Evolutionary conservation across 768 basidiomycete species (phyloP).

Genomic region (Leccinum subgranulosum): DNA sequence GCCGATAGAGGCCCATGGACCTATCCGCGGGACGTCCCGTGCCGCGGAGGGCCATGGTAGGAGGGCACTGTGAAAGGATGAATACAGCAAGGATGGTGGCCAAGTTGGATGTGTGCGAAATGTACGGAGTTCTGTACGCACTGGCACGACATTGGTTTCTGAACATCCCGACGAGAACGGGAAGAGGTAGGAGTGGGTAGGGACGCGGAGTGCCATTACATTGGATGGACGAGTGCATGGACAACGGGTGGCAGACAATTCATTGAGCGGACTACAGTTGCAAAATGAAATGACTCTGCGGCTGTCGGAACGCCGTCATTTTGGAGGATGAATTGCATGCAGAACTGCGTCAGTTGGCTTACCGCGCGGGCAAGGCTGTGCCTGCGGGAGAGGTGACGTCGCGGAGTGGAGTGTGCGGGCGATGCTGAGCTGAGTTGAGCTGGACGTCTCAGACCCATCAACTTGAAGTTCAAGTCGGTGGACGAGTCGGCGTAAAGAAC

Average conservation of each 20-base stretch:
- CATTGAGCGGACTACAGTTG: conserved; percentile 22
- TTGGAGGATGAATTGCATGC: conserved; percentile 24
- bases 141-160: background rate
- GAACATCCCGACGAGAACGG: conserved; percentile 22
- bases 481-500: conserved; percentile 23
- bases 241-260: conserved; percentile 30
- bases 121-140: background rate
- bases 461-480: conserved; percentile 39
- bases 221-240: conserved; percentile 19
- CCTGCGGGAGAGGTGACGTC: conserved; percentile 10
- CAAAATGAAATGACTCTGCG: conserved; percentile 28
- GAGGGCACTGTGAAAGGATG: background rate
- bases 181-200: background rate
- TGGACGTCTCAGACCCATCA: background rate
- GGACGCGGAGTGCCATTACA: conserved; percentile 9
- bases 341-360: conserved; percentile 8
- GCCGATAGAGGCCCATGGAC: conserved; percentile 28
- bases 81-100: background rate
- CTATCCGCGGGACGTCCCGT: background rate
- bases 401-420: conserved; percentile 4
- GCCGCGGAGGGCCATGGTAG: background rate
- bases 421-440: background rate
- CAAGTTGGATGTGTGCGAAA: conserved; percentile 1
- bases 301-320: conserved; percentile 23
- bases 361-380: conserved; percentile 3